Base-by-base conservation (phyloP, 2,329 filamentous ascomycete genomes). In the Penicillium sp. region DNA sequence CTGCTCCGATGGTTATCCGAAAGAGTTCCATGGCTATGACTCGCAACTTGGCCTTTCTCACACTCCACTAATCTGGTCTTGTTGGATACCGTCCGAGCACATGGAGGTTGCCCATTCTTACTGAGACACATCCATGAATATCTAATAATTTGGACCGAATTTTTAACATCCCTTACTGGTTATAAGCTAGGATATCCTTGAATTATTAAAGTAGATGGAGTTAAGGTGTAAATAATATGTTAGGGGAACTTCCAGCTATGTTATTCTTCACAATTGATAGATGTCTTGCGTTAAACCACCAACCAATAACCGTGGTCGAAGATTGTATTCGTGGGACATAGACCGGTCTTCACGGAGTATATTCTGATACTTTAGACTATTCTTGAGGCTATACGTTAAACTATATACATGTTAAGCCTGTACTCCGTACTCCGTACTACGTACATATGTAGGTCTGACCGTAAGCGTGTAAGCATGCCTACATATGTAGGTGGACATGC, bases 11-110 rank as follows among this genome's bases (percentile, higher is more conserved):
- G 31, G 17, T 17, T 7, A 22, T 43, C 19, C 4, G 28, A 25
- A 33, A 25, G 17, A 33, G 37, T 42, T 33, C 11, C 47, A 41
- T 19, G 31, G 40, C 46, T 45, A 55, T 17, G n/a, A 35, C 19
- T 35, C 1, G 31, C 5, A 33, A 33, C 43, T 5, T 45, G 8
- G 8, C 11, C 4, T 19, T n/a, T 38, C 38, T 57, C 37, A 47
- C 40, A 51, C 49, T 55, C 45, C 48, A 48, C 38, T 33, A 33
- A n/a, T 56, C 43, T 44, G 36, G 56, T 48, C 55, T 54, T 17
- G 55, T 62, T 62, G 62, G 51, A 62, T 58, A 56, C 54, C 42
- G 50, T 49, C 36, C 38, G 52, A 45, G 55, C 31, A 59, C 28
- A 49, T 44, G 35, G 35, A 46, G n/a, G n/a, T 31, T 26, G 22